Evolutionary conservation across 2,329 filamentous ascomycete species (phyloP).

Genomic region (Hymenoscyphus fraxineus): DNA sequence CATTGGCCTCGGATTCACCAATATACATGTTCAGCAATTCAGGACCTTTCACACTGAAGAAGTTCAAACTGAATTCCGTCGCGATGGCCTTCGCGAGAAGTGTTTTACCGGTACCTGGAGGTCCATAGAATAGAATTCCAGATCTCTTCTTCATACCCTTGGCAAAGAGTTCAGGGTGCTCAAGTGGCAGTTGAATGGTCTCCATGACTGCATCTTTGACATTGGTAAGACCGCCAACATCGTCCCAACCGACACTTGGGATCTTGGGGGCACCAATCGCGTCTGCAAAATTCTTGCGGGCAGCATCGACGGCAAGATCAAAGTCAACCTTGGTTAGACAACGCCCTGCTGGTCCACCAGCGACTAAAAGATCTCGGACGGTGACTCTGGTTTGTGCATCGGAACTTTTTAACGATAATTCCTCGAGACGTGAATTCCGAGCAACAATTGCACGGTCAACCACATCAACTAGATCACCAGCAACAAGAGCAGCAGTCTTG

Average conservation of each 20-base stretch:
- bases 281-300: conserved; percentile 96
- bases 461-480: conserved; percentile 90
- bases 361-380: conserved; percentile 78
- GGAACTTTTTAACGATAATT: conserved; percentile 54
- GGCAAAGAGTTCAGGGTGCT: conserved; percentile 88
- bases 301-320: conserved; percentile 88
- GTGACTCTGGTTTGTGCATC: conserved; percentile 48
- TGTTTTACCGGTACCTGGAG: conserved; percentile 88
- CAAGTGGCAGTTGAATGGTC: conserved; percentile 89
- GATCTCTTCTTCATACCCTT: conserved; percentile 98
- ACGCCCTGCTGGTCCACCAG: conserved; percentile 75
- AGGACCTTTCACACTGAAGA: conserved; percentile 90
- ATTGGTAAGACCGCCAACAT: conserved; percentile 87
- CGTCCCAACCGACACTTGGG: conserved; percentile 92
- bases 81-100: conserved; percentile 90
- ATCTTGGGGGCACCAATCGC: conserved; percentile 97
- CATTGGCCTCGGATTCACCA: conserved; percentile 89
- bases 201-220: conserved; percentile 97
- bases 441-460: conserved; percentile 84
- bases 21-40: conserved; percentile 96
- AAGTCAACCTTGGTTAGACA: conserved; percentile 82
- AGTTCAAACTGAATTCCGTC: conserved; percentile 89
- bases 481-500: conserved; percentile 93
- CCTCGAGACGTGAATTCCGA: conserved; percentile 69
- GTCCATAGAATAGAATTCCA: conserved; percentile 87